These are phyloP conservation scores for Jackrogersella multiformis DNA, from an alignment of 495 filamentous ascomycete species.

Conservation along the genomic window DNA sequence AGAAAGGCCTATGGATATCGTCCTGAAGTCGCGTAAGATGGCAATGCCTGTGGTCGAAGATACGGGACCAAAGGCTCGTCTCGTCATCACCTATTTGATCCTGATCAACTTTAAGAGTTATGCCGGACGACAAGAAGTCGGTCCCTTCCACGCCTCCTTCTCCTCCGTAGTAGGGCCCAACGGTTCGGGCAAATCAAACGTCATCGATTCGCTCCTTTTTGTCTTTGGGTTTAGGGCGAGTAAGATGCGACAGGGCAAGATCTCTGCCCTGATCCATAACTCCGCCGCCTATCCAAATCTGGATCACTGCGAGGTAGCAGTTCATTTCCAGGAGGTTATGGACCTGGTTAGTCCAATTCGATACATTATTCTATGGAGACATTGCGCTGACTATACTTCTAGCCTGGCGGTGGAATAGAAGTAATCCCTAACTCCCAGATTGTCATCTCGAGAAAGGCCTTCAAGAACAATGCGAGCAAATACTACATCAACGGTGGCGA, in stretches of 20 bases:
- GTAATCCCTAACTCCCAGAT: conserved; percentile 83
- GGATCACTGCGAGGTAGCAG: conserved; percentile 91
- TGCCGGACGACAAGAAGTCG: conserved; percentile 92
- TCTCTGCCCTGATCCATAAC: conserved; percentile 96
- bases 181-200: conserved; percentile 97
- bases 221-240: conserved; percentile 98
- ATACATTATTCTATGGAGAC: background rate
- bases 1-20: conserved; percentile 93
- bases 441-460: conserved; percentile 88
- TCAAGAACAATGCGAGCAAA: conserved; percentile 97
- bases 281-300: conserved; percentile 86
- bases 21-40: conserved; percentile 83
- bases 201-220: conserved; percentile 96
- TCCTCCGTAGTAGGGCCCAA: conserved; percentile 99
- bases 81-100: conserved; percentile 89
- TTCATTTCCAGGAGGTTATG: conserved; percentile 93
- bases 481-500: conserved; percentile 93
- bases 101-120: conserved; percentile 99
- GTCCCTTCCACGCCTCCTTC: conserved; percentile 95
- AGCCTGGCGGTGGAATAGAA: conserved; percentile 74
- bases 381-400: conserved; percentile 31
- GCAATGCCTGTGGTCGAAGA: conserved; percentile 72
- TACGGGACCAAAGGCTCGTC: conserved; percentile 78
- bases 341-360: conserved; percentile 64
- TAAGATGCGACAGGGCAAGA: conserved; percentile 99